phyloP scores from a whole-genome alignment of 1,284 basidiomycete genomes.

The Marasmius fiardii region DNA sequence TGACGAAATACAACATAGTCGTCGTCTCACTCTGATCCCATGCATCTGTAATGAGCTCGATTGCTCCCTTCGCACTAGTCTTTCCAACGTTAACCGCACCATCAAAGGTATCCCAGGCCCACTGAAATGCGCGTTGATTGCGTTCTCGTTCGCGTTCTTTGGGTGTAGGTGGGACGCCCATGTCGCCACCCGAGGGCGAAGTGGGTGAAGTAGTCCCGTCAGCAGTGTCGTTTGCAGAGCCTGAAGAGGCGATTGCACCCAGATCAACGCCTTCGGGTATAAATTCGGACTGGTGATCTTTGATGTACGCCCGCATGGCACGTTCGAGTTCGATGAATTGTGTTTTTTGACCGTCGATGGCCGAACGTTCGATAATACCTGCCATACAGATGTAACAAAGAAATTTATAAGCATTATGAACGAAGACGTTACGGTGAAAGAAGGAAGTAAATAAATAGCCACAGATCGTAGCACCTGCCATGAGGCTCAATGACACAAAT shows the following conservation, averaged over 20 bases:
- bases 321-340: slow-evolving; percentile 86
- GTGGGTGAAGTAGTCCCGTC: slow-evolving; percentile 3
- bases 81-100: slow-evolving; percentile 69
- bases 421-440: neutral
- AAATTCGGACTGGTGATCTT: slow-evolving; percentile 88
- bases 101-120: slow-evolving; percentile 81
- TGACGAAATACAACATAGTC: slow-evolving; percentile 70
- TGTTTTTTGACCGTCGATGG: slow-evolving; percentile 89
- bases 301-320: slow-evolving; percentile 86
- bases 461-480: too few relatives aligned
- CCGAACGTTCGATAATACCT: slow-evolving; percentile 93
- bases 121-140: slow-evolving; percentile 72
- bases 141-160: slow-evolving; percentile 64
- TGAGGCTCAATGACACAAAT: too few relatives aligned
- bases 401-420: neutral
- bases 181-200: neutral
- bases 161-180: slow-evolving; percentile 11
- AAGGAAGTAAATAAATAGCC: too few relatives aligned
- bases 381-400: neutral
- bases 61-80: slow-evolving; percentile 62
- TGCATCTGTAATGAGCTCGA: slow-evolving; percentile 72
- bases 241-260: slow-evolving; percentile 32
- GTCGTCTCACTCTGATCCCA: slow-evolving; percentile 71
- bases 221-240: slow-evolving; percentile 11
- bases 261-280: slow-evolving; percentile 76